phyloP scores from a whole-genome alignment of 192 early-diverging fungal species.

The Cetraspora pellucida region DNA sequence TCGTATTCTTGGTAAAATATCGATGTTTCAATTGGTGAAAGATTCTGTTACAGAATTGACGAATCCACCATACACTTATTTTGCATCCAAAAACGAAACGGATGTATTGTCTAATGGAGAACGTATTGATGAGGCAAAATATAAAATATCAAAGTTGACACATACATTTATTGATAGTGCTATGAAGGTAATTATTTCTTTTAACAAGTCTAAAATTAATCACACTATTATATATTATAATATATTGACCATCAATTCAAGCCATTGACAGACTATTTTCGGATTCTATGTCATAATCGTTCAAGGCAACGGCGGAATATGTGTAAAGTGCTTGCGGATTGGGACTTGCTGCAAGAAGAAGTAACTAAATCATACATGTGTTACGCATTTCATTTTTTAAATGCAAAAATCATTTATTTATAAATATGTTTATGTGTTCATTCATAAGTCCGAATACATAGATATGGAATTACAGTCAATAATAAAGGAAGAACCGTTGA shows the following conservation, averaged over 20 bases:
- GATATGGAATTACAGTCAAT: conserved; percentile 35
- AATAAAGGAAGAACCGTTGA: conserved; percentile 24
- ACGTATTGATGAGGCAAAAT: background rate
- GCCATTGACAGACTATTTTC: conserved; percentile 55
- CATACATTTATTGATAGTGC: conserved; percentile 22
- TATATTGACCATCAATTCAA: conserved; percentile 41
- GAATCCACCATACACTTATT: conserved; percentile 29
- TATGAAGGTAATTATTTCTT: conserved; percentile 26
- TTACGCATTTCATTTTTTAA: background rate
- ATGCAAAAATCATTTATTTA: background rate
- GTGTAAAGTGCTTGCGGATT: conserved; percentile 57
- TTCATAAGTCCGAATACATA: conserved; percentile 38
- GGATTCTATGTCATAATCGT: conserved; percentile 62
- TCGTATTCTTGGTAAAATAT: conserved; percentile 27
- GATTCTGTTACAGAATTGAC: conserved; percentile 32
- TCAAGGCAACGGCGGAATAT: conserved; percentile 61
- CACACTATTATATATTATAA: conserved; percentile 21
- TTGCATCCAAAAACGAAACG: conserved; percentile 16
- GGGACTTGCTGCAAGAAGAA: conserved; percentile 61
- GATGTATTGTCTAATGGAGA: background rate
- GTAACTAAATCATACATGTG: conserved; percentile 33
- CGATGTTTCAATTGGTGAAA: conserved; percentile 30
- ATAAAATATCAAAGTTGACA: conserved; percentile 7
- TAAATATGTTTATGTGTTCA: background rate
- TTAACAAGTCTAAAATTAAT: background rate